Evolutionary conservation across 139 green algal species (phyloP).

Genomic region (Coelastrella sp.): DNA sequence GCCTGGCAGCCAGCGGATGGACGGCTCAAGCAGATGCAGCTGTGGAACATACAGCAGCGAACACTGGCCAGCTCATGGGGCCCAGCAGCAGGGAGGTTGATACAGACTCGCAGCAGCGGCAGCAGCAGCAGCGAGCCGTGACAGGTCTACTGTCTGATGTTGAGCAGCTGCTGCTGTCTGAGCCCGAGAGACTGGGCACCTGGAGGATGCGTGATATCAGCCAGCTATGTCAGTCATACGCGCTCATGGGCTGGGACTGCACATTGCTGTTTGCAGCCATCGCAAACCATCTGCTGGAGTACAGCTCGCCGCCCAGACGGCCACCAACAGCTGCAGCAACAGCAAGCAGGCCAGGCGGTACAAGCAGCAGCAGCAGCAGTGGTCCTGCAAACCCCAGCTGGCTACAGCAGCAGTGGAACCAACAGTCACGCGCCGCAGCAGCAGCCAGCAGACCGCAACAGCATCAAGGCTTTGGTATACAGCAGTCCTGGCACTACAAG

Average conservation of each 20-base stretch:
- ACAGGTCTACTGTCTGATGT: background rate
- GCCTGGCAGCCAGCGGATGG: slow-evolving; percentile 20
- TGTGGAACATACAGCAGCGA: background rate
- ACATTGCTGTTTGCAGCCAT: slow-evolving; percentile 23
- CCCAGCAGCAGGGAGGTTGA: background rate
- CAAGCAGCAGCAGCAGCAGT: background rate
- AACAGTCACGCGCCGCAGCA: background rate
- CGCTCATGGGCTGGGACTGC: slow-evolving; percentile 19
- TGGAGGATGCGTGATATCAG: slow-evolving; percentile 42
- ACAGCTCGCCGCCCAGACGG: background rate
- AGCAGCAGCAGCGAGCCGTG: slow-evolving; percentile 27
- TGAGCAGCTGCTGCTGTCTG: slow-evolving; percentile 5
- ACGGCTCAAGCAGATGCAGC: background rate
- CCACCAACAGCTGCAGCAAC: slow-evolving; percentile 5
- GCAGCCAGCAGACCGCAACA: slow-evolving; percentile 10
- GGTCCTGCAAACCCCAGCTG: background rate
- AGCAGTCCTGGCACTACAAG: background rate
- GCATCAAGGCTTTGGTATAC: background rate
- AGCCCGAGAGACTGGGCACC: background rate
- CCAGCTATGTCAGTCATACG: slow-evolving; percentile 38
- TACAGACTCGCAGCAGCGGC: slow-evolving; percentile 12
- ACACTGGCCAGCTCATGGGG: background rate
- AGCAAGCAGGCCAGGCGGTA: background rate
- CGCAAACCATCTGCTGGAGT: slow-evolving; percentile 15
- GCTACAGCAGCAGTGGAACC: background rate